Conservation (phyloP, 202 grass and related monocot genomes). For the Tripidium arundinaceum region DNA sequence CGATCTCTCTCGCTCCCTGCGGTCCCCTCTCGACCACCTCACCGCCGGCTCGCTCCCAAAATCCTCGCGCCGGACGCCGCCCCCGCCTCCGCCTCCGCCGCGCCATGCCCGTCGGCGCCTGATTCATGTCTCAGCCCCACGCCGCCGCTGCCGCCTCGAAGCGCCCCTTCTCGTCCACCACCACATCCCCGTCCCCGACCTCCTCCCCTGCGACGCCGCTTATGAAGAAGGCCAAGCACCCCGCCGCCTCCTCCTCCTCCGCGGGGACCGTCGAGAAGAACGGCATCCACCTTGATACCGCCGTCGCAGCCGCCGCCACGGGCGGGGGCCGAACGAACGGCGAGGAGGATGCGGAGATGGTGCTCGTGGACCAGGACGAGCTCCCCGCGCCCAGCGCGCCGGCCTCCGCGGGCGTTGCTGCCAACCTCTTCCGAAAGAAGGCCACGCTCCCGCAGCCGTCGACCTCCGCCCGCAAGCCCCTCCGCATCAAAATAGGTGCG, state of each 20-base stretch:
- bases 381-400: conserved; percentile 24
- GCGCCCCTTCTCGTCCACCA: conserved; percentile 39
- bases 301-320: not conserved
- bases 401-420: conserved; percentile 44
- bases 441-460: conserved; percentile 81
- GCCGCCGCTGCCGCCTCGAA: conserved; percentile 38
- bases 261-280: conserved; percentile 51
- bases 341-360: conserved; percentile 57
- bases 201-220: conserved; percentile 27
- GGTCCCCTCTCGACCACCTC: conserved; percentile 23
- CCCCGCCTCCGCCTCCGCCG: not conserved
- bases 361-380: conserved; percentile 72
- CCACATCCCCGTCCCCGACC: conserved; percentile 10
- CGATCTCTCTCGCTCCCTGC: conserved; percentile 41
- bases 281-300: conserved; percentile 40
- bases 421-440: conserved; percentile 95
- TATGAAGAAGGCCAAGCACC: conserved; percentile 74
- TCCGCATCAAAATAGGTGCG: conserved; percentile 85
- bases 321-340: conserved; percentile 27
- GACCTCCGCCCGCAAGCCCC: conserved; percentile 61
- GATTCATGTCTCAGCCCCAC: conserved; percentile 60
- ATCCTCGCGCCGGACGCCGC: conserved; percentile 30
- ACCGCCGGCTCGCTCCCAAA: conserved; percentile 30
- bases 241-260: conserved; percentile 24
- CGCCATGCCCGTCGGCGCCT: conserved; percentile 38